Base-by-base conservation (phyloP, 73 alveolate species). In the Paramecium pentaurelia region DNA sequence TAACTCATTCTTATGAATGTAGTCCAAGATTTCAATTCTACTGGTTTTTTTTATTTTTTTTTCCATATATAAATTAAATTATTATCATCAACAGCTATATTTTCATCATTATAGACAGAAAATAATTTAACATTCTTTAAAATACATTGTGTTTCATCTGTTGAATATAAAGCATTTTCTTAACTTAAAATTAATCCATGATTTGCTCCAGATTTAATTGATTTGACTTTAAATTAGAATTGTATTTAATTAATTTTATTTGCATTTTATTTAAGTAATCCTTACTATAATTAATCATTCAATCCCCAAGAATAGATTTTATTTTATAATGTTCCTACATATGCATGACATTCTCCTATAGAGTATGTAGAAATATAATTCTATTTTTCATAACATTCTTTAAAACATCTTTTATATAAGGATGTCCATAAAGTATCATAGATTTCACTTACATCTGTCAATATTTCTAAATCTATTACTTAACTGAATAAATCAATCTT, bases 371-470 rank as follows among this genome's bases (percentile, higher is more conserved):
- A 51, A 28, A 71, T 45, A 30, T 45, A 89, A 42, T 77, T 71
- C 18, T 54, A 45, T 38, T 89, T 89, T 32, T 89, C 94, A 49
- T 89, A 89, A 38, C 60, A 45, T 47, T 89, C 94, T 20, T 89
- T 89, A 89, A 89, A 89, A 3, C 92, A 68, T 64, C 71, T 83
- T 38, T 89, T 58, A 58, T 89, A 89, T 89, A 89, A 45, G 30
- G 94, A 45, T 1, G 94, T 60, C 94, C 94, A 89, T 3, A 71
- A 28, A 1, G 94, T 58, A 47, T 89, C 94, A 71, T 89, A 71
- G 12, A 89, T 89, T 89, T 89, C 94, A 28, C 85, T 45, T 44
- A 83, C 75, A 89, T 89, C 94, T 45, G 92, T 45, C 45, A 89
- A 45, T 18, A 89, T 71, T 89, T 89, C 94, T 47, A 89, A 44